Evolutionary conservation across 768 basidiomycete genomes (phyloP).

Genomic region (Solioccasus polychromus): DNA sequence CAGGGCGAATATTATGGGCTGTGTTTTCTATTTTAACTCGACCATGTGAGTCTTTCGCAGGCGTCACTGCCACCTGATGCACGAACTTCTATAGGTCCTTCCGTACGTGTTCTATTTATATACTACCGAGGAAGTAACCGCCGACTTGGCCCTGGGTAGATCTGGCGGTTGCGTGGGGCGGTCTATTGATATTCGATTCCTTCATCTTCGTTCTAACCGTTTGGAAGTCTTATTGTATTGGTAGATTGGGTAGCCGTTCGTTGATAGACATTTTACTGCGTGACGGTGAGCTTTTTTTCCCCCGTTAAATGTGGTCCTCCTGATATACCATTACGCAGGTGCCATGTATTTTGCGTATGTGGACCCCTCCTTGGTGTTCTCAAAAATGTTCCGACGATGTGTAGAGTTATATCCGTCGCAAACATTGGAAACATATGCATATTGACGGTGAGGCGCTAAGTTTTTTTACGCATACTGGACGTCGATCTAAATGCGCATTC

Average conservation of each 20-base stretch:
- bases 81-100: conserved; percentile 9
- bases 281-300: conserved; percentile 12
- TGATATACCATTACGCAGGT: conserved; percentile 6
- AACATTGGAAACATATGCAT: conserved; percentile 10
- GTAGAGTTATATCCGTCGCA: conserved; percentile 11
- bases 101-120: conserved; percentile 6
- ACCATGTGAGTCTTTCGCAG: conserved; percentile 1
- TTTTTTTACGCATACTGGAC: neutral
- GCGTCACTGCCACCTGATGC: no score
- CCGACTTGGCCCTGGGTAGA: neutral
- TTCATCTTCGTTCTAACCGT: conserved; percentile 22
- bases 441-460: conserved; percentile 9
- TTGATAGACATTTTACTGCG: conserved; percentile 14
- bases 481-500: neutral
- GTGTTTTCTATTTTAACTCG: neutral
- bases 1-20: neutral
- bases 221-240: conserved; percentile 7
- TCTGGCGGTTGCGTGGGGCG: conserved; percentile 5
- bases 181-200: conserved; percentile 19
- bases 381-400: neutral
- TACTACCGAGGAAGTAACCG: neutral
- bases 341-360: conserved; percentile 19
- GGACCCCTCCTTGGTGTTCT: neutral
- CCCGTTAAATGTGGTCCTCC: neutral
- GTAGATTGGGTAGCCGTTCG: conserved; percentile 1